Evolutionary conservation across 495 filamentous ascomycete species (phyloP).

Genomic region (Letharia columbiana): DNA sequence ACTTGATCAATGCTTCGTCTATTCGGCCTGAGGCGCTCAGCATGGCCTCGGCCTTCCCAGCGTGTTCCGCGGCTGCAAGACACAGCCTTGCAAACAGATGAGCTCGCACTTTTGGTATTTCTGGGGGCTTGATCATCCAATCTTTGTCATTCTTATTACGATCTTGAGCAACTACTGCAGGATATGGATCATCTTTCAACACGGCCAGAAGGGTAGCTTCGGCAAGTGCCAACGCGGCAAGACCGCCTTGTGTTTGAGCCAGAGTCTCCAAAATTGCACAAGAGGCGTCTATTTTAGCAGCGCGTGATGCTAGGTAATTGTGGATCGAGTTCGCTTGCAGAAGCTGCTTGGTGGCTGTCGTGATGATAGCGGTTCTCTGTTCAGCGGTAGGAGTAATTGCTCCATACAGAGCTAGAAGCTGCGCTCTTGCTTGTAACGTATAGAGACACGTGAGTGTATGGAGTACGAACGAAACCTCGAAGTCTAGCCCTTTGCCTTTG

Average conservation of each 20-base stretch:
- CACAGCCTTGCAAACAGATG: slow-evolving; percentile 81
- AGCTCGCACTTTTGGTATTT: slow-evolving; percentile 79
- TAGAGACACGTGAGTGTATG: slow-evolving; percentile 67
- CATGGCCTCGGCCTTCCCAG: slow-evolving; percentile 42
- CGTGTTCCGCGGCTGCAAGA: slow-evolving; percentile 54
- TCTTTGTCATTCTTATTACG: slow-evolving; percentile 73
- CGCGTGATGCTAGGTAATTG: slow-evolving; percentile 46
- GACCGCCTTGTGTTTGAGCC: slow-evolving; percentile 55
- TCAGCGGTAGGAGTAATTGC: slow-evolving; percentile 52
- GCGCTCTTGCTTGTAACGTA: slow-evolving; percentile 56
- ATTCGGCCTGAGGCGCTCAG: slow-evolving; percentile 39
- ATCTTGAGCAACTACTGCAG: slow-evolving; percentile 63
- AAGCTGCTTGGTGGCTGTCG: slow-evolving; percentile 66
- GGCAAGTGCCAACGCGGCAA: slow-evolving; percentile 65
- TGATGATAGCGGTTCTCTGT: slow-evolving; percentile 58
- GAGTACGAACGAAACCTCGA: slow-evolving; percentile 72
- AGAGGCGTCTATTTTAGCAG: slow-evolving; percentile 14
- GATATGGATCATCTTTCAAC: slow-evolving; percentile 87
- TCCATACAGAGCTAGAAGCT: slow-evolving; percentile 48
- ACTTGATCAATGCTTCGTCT: slow-evolving; percentile 56
- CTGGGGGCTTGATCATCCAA: slow-evolving; percentile 85
- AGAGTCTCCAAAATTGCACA: slow-evolving; percentile 48
- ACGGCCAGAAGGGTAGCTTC: slow-evolving; percentile 87
- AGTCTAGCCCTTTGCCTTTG: slow-evolving; percentile 65
- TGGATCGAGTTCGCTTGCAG: slow-evolving; percentile 74